Conservation (phyloP, 177 flowering plant species). For the Vitis hybrid region DNA sequence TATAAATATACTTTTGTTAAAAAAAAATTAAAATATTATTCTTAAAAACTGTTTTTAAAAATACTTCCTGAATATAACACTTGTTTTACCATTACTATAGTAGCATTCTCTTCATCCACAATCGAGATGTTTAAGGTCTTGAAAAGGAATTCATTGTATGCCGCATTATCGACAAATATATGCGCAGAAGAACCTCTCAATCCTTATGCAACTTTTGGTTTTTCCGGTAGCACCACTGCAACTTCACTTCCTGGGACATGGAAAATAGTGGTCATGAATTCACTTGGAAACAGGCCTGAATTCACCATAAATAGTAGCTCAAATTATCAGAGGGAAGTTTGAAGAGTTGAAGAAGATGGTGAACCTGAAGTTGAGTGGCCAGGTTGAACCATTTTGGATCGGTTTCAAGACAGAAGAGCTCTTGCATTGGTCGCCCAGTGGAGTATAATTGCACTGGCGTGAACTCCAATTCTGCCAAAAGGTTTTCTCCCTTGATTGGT, state of each 20-base stretch:
- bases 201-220: slow-evolving; percentile 47
- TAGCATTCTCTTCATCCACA: no score
- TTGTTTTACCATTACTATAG: no score
- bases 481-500: slow-evolving; percentile 43
- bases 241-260: slow-evolving; percentile 30
- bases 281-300: background rate
- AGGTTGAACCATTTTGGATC: slow-evolving; percentile 27
- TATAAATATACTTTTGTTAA: no score
- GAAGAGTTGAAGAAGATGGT: background rate
- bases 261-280: background rate
- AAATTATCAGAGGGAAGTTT: background rate
- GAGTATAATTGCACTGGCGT: slow-evolving; percentile 38
- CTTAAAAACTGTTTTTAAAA: no score
- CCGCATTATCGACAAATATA: no score
- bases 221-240: slow-evolving; percentile 42
- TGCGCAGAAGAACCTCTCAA: slow-evolving; percentile 51
- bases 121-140: no score
- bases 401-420: slow-evolving; percentile 48
- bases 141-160: no score
- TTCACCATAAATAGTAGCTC: background rate
- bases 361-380: slow-evolving; percentile 41
- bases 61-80: no score
- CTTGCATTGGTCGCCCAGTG: slow-evolving; percentile 36
- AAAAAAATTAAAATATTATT: no score
- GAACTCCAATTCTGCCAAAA: slow-evolving; percentile 39